phyloP scores from a whole-genome alignment of 1,139 yeast species.

The Debaryomyces singareniensis region DNA sequence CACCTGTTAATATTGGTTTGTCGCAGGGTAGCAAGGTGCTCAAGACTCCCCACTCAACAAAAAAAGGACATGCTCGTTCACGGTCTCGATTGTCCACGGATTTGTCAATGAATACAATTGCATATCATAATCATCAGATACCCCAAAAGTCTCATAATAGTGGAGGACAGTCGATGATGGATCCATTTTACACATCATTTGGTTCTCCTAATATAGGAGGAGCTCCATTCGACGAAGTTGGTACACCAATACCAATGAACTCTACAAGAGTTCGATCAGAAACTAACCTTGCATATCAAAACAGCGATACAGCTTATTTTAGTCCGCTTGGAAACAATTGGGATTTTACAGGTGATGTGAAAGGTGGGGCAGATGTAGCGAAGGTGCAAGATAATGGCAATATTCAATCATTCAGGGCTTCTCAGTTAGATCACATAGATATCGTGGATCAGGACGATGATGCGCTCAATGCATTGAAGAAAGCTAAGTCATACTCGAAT shows the following conservation, averaged over 20 bases:
- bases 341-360: slow-evolving; percentile 1
- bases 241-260: not conserved
- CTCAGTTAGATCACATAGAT: too few species aligned
- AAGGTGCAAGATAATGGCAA: not conserved
- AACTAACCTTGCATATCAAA: not conserved
- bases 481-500: slow-evolving; percentile 30
- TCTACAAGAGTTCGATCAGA: not conserved
- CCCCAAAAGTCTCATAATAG: slow-evolving; percentile 1
- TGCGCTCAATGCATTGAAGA: slow-evolving; percentile 35
- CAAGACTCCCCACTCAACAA: slow-evolving; percentile 25
- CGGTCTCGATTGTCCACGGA: slow-evolving; percentile 36
- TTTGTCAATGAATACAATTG: slow-evolving; percentile 10
- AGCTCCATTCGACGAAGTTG: not conserved
- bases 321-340: slow-evolving; percentile 5
- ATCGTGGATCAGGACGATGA: slow-evolving; percentile 40
- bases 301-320: slow-evolving; percentile 1
- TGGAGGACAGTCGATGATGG: slow-evolving; percentile 14
- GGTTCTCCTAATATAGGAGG: not conserved
- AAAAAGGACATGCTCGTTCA: slow-evolving; percentile 35
- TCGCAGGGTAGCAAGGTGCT: slow-evolving; percentile 16
- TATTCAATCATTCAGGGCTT: not conserved
- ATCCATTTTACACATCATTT: slow-evolving; percentile 26
- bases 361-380: not conserved
- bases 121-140: not conserved
- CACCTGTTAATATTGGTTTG: slow-evolving; percentile 18